Evolutionary conservation across 495 filamentous ascomycete genomes (phyloP).

Genomic region (Clavariopsis aquatica): DNA sequence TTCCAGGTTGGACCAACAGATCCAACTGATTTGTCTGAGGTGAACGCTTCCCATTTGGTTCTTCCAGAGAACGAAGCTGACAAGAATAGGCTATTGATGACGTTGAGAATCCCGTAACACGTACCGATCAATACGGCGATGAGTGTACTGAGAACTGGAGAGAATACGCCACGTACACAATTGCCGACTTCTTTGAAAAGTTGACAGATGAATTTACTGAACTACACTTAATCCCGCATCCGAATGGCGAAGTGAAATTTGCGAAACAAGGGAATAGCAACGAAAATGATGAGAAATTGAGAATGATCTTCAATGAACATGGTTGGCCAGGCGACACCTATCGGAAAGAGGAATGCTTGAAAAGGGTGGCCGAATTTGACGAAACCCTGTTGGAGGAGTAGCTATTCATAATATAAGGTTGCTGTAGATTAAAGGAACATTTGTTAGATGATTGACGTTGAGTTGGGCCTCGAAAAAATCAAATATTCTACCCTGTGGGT

Average conservation of each 20-base stretch:
- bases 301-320: background rate
- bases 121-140: background rate
- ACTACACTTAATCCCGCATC: background rate
- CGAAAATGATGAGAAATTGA: background rate
- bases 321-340: background rate
- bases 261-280: background rate
- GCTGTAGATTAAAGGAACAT: slow-evolving; percentile 59
- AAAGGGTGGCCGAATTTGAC: background rate
- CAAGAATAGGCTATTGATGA: background rate
- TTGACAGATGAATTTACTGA: background rate
- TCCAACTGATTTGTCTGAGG: background rate
- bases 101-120: background rate
- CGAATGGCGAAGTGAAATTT: background rate
- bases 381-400: background rate
- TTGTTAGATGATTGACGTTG: slow-evolving; percentile 54
- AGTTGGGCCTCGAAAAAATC: slow-evolving; percentile 54
- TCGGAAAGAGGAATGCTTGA: background rate
- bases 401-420: too few relatives aligned
- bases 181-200: background rate
- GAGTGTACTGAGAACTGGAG: background rate
- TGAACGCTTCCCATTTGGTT: too few relatives aligned
- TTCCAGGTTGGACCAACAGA: background rate
- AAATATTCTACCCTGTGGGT: slow-evolving; percentile 39
- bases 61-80: too few relatives aligned
- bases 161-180: background rate